phyloP scores from a whole-genome alignment of 768 basidiomycete species.

The Russula earlei region DNA sequence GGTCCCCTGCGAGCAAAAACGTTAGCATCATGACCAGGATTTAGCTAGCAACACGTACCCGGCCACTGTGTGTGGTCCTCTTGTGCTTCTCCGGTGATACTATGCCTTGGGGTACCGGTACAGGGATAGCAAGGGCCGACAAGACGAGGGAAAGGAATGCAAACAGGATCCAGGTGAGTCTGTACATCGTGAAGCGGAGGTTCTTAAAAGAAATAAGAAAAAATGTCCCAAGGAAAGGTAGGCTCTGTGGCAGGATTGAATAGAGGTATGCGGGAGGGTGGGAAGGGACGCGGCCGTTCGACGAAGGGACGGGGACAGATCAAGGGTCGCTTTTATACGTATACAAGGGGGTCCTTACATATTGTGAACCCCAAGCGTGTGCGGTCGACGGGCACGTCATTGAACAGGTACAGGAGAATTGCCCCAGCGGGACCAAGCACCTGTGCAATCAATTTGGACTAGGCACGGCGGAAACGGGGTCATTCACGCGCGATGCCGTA shows the following conservation, averaged over 20 bases:
- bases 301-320: background rate
- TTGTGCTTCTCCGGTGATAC: slow-evolving; percentile 40
- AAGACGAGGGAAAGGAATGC: slow-evolving; percentile 37
- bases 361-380: slow-evolving; percentile 11
- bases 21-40: slow-evolving; percentile 2
- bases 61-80: slow-evolving; percentile 43
- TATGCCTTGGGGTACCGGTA: slow-evolving; percentile 29
- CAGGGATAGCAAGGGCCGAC: slow-evolving; percentile 37
- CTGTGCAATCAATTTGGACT: slow-evolving; percentile 13
- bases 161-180: slow-evolving; percentile 29
- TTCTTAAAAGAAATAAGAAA: background rate
- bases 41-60: slow-evolving; percentile 33
- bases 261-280: slow-evolving; percentile 17
- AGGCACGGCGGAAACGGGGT: slow-evolving; percentile 17
- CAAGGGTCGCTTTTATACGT: slow-evolving; percentile 14
- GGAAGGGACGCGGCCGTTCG: slow-evolving; percentile 21
- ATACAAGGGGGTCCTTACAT: slow-evolving; percentile 9
- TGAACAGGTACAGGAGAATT: slow-evolving; percentile 15
- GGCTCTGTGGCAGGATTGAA: background rate
- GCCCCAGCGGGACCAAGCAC: slow-evolving; percentile 9
- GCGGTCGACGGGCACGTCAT: slow-evolving; percentile 10
- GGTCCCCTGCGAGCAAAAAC: slow-evolving; percentile 10
- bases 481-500: slow-evolving; percentile 14
- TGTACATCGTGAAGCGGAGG: slow-evolving; percentile 29
- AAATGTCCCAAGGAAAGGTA: background rate